phyloP scores from a whole-genome alignment of 2,329 filamentous ascomycete species.

The Pseudogymnoascus sp. region DNA sequence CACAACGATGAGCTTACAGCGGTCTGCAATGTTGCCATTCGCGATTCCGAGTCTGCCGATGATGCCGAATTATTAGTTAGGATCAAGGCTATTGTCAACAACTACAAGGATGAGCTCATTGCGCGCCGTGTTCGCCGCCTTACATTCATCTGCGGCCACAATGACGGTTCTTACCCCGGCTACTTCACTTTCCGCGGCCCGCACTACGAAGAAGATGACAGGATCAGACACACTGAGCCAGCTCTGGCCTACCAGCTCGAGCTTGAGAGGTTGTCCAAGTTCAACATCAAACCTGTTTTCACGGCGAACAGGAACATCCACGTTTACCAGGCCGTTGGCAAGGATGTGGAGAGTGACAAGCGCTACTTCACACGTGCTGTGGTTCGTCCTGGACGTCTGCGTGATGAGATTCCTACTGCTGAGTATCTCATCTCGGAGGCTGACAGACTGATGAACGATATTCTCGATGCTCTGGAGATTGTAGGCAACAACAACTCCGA shows the following conservation, averaged over 20 bases:
- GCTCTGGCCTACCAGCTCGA: conserved; percentile 98
- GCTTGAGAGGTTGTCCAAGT: conserved; percentile 85
- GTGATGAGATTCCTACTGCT: conserved; percentile 95
- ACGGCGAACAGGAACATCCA: conserved; percentile 99
- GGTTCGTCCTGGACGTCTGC: conserved; percentile 84
- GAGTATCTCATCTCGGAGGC: conserved; percentile 98
- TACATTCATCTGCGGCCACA: conserved; percentile 93
- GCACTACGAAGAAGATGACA: conserved; percentile 79
- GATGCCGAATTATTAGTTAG: conserved; percentile 73
- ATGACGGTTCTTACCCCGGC: conserved; percentile 86
- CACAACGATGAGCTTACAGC: conserved; percentile 72
- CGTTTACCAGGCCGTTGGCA: conserved; percentile 94
- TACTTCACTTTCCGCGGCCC: conserved; percentile 99
- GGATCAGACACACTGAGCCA: conserved; percentile 94
- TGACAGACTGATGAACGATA: conserved; percentile 93
- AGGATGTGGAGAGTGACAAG: conserved; percentile 92
- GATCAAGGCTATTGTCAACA: conserved; percentile 65
- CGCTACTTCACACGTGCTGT: conserved; percentile 97
- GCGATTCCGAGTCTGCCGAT: conserved; percentile 74
- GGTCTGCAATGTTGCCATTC: conserved; percentile 85
- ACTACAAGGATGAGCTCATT: conserved; percentile 76
- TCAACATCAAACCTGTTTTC: conserved; percentile 96
- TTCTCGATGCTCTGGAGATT: conserved; percentile 94
- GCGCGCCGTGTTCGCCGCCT: conserved; percentile 76
- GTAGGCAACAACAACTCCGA: conserved; percentile 99